Evolutionary conservation across 768 basidiomycete species (phyloP), one percentile per base, ranked within the genome.

Genomic region (Rhizopogon sp.): DNA sequence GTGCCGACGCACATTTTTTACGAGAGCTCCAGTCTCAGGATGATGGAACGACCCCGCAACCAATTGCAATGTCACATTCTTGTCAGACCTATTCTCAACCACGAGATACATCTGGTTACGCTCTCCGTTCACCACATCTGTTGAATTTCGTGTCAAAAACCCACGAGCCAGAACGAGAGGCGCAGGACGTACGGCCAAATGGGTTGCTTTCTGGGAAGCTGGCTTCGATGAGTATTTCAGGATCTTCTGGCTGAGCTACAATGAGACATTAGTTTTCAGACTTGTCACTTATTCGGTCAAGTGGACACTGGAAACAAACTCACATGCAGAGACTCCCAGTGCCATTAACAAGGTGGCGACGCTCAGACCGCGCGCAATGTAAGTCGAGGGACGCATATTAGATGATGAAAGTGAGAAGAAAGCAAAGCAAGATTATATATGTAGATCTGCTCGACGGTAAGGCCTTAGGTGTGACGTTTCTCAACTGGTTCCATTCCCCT

Each of bases 81-180:
- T 78, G 60, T 80, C 80, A 10, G 87, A 86, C 67, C 81, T 87
- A 71, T 90, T 93, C 70, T 90, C 89, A 11, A 93, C 76, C 28
- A 76, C 69, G 47, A 93, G 69, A 25, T 71, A 70, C 35, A 93
- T 72, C 33, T 78, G 72, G 66, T 91, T 93, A 64, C 79, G 82
- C 75, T 90, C 88, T 56, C 90, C 90, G 61, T 93, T 93, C 33
- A 92, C 83, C 47, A 93, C 74, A 56, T 91, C 90, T 93, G 63
- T n/a, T 58, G 31, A 54, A 33, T 6, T 11, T 16, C 50, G 53
- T 33, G 39, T 56, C 54, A 40, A 22, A 25, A 33, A 8, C 10
- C 37, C 9, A 28, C 29, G 10, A 29, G 6, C 41, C 25, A 22
- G 39, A 22, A 9, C 3, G n/a, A 49, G 10, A 14, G 17, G 17